Conservation (phyloP, 805 yeast genomes). For the Hanseniaspora clermontiae region DNA sequence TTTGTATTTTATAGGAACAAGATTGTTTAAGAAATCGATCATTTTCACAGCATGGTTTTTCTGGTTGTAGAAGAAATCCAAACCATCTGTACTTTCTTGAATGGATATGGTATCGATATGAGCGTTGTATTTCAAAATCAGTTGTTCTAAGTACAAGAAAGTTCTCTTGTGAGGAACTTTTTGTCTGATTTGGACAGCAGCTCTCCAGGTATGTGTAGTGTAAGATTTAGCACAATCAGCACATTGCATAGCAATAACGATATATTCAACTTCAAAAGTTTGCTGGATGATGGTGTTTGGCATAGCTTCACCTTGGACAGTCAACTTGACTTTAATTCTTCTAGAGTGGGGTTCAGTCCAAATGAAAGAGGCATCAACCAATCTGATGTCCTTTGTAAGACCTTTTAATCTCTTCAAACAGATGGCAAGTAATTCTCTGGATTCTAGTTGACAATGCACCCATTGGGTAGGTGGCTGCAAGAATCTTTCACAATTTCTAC, state of each 20-base stretch:
- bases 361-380: constrained; percentile 85
- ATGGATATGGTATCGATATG: constrained; percentile 89
- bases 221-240: constrained; percentile 96
- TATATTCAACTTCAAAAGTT: constrained; percentile 84
- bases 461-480: constrained; percentile 91
- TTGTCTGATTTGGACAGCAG: constrained; percentile 93
- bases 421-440: constrained; percentile 81
- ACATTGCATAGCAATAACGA: constrained; percentile 92
- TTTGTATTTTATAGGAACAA: constrained; percentile 71
- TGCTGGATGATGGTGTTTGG: constrained; percentile 85
- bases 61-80: constrained; percentile 82
- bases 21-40: constrained; percentile 77
- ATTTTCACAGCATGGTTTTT: constrained; percentile 86
- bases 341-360: constrained; percentile 99
- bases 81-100: constrained; percentile 84
- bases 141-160: constrained; percentile 85
- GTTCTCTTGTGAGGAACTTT: constrained; percentile 96
- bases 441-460: constrained; percentile 82
- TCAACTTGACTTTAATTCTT: constrained; percentile 77
- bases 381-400: constrained; percentile 57
- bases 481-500: constrained; percentile 94
- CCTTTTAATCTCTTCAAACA: constrained; percentile 84
- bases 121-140: constrained; percentile 83
- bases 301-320: constrained; percentile 96
- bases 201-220: constrained; percentile 96